A percentile compares a stretch with the other conserved stretches of the same genome.
Evolutionary conservation across 257 asterid genomes (phyloP).

Genomic region (Mentha longifolia): DNA sequence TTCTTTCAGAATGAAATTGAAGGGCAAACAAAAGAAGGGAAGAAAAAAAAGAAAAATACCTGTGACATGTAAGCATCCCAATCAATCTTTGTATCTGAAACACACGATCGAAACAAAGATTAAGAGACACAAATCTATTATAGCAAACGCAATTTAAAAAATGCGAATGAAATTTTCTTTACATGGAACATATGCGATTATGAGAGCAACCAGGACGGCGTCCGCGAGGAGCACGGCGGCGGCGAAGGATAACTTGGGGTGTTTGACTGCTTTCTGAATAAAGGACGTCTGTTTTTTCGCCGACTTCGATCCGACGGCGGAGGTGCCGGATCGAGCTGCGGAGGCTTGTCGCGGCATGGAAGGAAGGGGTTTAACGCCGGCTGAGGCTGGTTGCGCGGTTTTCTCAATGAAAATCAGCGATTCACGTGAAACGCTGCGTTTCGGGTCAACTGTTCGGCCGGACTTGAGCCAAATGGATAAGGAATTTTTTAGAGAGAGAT

Average conservation of each 20-base stretch:
- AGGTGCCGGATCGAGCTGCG: constrained; percentile 45
- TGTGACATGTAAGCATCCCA: constrained; percentile 99
- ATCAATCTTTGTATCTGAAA: constrained; percentile 94
- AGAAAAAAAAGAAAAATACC: constrained; percentile 50
- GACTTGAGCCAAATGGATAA: neutral
- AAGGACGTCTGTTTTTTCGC: constrained; percentile 28
- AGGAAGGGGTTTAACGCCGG: constrained; percentile 32
- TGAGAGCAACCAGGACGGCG: constrained; percentile 63
- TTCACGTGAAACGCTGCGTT: constrained; percentile 39
- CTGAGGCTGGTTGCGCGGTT: constrained; percentile 27
- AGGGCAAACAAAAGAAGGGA: neutral
- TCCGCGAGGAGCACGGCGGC: constrained; percentile 67
- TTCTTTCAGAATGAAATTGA: constrained; percentile 1
- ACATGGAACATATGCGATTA: constrained; percentile 88
- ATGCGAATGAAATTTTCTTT: constrained; percentile 30
- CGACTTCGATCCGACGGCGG: constrained; percentile 37
- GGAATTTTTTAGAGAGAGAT: no score
- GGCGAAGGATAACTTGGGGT: constrained; percentile 51
- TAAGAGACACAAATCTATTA: neutral
- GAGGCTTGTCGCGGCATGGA: constrained; percentile 49
- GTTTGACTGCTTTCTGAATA: constrained; percentile 31
- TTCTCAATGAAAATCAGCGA: constrained; percentile 1
- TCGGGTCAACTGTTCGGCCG: constrained; percentile 15
- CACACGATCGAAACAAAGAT: constrained; percentile 17
- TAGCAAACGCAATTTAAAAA: neutral